Percentiles rank a stretch among this genome's conserved stretches.
Conservation (phyloP, 768 basidiomycete genomes). For the Boletus subcaerulescens region DNA sequence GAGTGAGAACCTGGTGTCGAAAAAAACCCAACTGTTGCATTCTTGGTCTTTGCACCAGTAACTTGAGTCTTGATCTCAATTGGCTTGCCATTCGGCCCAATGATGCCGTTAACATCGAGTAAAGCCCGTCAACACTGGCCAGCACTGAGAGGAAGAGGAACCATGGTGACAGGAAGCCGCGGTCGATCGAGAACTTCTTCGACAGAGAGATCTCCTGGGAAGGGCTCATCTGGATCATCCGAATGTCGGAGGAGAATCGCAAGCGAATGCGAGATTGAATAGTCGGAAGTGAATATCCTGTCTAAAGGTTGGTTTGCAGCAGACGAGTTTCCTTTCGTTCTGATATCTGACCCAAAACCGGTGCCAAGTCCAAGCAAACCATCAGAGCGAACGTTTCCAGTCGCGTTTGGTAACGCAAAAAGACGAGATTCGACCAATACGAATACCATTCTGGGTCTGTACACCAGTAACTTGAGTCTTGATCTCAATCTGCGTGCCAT, state of each 20-base stretch:
- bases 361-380: conserved; percentile 62
- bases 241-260: conserved; percentile 63
- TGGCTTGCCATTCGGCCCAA: conserved; percentile 55
- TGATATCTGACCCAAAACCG: conserved; percentile 49
- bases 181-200: conserved; percentile 54
- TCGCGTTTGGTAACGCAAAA: conserved; percentile 14
- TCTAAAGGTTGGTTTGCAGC: conserved; percentile 56
- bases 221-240: conserved; percentile 48
- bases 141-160: too few relatives aligned
- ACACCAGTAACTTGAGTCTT: conserved; percentile 43
- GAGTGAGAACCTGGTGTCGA: conserved; percentile 70
- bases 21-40: conserved; percentile 48
- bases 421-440: background rate
- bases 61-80: conserved; percentile 49
- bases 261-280: conserved; percentile 54
- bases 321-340: conserved; percentile 30
- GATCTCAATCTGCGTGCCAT: conserved; percentile 48
- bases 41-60: conserved; percentile 38
- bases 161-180: conserved; percentile 43
- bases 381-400: conserved; percentile 9
- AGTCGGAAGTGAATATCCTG: conserved; percentile 60
- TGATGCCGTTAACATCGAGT: conserved; percentile 58
- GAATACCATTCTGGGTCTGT: conserved; percentile 36
- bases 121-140: conserved; percentile 63
- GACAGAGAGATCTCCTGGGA: conserved; percentile 61